Percentiles rank a stretch among this genome's conserved stretches.
Evolutionary conservation across 2,329 filamentous ascomycete species (phyloP).

Genomic region (Phoma herbarum): DNA sequence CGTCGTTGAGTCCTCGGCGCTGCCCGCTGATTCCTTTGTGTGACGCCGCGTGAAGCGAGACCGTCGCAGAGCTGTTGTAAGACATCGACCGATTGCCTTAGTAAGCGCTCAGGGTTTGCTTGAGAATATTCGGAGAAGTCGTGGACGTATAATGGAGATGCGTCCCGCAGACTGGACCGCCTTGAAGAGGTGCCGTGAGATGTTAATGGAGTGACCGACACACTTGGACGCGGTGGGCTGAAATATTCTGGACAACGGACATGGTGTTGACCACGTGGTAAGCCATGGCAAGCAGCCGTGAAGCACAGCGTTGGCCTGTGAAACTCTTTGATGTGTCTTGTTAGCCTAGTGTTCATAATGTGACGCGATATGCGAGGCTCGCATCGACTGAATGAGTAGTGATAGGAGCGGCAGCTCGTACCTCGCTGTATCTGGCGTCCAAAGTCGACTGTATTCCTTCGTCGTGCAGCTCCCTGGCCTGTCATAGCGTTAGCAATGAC

Average conservation of each 20-base stretch:
- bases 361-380: background rate
- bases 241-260: background rate
- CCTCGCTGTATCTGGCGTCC: background rate
- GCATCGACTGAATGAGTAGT: background rate
- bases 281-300: slow-evolving; percentile 4
- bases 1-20: background rate
- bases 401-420: background rate
- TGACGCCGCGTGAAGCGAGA: too few relatives aligned
- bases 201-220: background rate
- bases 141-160: background rate
- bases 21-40: too few relatives aligned
- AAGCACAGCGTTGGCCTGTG: background rate
- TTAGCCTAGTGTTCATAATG: background rate
- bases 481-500: background rate
- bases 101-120: too few relatives aligned
- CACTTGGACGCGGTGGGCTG: background rate
- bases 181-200: background rate
- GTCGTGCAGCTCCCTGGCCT: background rate
- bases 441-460: background rate
- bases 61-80: too few relatives aligned
- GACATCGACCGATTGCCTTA: background rate
- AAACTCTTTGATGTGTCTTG: background rate
- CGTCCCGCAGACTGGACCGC: background rate
- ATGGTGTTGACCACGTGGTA: background rate
- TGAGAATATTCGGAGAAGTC: background rate